Percentiles rank a stretch among this genome's conserved stretches.
Conservation (phyloP, 1,284 basidiomycete species). For the Xerocomus alliaceus region DNA sequence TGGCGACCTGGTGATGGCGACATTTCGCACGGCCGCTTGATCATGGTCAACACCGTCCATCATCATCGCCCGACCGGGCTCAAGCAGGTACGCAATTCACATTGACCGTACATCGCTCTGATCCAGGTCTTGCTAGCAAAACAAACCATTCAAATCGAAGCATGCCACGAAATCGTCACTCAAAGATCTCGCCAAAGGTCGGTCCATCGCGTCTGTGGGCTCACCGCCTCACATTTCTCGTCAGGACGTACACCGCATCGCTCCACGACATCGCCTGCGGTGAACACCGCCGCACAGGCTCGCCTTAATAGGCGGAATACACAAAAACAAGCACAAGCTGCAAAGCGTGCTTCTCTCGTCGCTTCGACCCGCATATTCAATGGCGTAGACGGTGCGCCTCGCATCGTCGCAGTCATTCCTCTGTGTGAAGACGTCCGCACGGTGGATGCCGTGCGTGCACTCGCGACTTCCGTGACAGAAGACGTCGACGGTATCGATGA, state of each 20-base stretch:
- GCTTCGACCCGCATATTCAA: constrained; percentile 77
- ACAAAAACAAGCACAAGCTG: constrained; percentile 76
- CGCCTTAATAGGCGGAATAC: constrained; percentile 78
- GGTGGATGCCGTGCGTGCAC: constrained; percentile 56
- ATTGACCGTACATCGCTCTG: not conserved
- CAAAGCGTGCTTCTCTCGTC: constrained; percentile 74
- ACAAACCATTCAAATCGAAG: constrained; percentile 89
- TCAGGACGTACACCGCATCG: constrained; percentile 62
- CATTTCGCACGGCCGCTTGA: not conserved
- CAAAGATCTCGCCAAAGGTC: constrained; percentile 85
- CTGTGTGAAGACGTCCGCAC: constrained; percentile 73
- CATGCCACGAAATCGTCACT: constrained; percentile 85
- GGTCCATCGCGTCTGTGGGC: constrained; percentile 7
- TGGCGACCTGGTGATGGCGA: too few species aligned
- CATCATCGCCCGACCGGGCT: constrained; percentile 78
- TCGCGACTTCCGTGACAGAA: constrained; percentile 73
- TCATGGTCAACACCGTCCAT: constrained; percentile 46
- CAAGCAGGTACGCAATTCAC: constrained; percentile 69
- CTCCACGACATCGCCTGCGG: constrained; percentile 56
- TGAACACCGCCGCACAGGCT: constrained; percentile 56
- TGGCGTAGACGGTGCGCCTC: constrained; percentile 79
- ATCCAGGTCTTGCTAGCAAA: constrained; percentile 61
- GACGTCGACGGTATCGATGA: constrained; percentile 42
- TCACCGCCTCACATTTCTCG: not conserved
- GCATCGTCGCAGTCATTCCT: constrained; percentile 82